Conservation (phyloP, 1,139 yeast genomes). For the Saccharomycopsis hybrid region DNA sequence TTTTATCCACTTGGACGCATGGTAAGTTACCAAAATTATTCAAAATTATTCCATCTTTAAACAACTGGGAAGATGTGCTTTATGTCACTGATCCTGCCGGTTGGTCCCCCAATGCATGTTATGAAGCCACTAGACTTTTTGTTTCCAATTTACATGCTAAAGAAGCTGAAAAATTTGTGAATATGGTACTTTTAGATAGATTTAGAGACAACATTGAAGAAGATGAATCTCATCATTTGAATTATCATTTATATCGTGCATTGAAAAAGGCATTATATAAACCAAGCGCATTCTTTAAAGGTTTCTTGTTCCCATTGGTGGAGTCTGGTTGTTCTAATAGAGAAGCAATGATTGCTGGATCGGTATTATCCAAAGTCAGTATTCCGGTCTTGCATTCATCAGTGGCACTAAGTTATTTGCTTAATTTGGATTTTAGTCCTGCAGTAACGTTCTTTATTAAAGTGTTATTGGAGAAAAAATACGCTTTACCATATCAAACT, state of each 20-base stretch:
- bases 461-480: conserved; percentile 84
- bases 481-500: conserved; percentile 94
- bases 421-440: conserved; percentile 81
- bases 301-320: conserved; percentile 84
- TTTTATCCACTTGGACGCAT: conserved; percentile 85
- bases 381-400: conserved; percentile 95
- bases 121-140: conserved; percentile 90
- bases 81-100: conserved; percentile 86
- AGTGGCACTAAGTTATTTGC: conserved; percentile 81
- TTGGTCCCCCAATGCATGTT: conserved; percentile 97
- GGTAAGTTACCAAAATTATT: conserved; percentile 94
- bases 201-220: conserved; percentile 80
- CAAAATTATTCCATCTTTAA: conserved; percentile 86
- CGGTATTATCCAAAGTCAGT: conserved; percentile 82
- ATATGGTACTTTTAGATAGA: conserved; percentile 69
- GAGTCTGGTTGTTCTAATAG: conserved; percentile 80
- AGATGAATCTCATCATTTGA: conserved; percentile 40
- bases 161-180: conserved; percentile 84
- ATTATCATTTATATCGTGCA: conserved; percentile 89
- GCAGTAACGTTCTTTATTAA: conserved; percentile 87
- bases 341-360: conserved; percentile 94
- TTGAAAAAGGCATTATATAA: conserved; percentile 88
- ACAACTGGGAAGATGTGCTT: conserved; percentile 92
- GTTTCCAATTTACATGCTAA: conserved; percentile 83
- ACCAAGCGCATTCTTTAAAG: conserved; percentile 97